A percentile compares a stretch with the other conserved stretches of the same genome.
Conservation (phyloP, 768 basidiomycete genomes). For the Suillus lakei region DNA sequence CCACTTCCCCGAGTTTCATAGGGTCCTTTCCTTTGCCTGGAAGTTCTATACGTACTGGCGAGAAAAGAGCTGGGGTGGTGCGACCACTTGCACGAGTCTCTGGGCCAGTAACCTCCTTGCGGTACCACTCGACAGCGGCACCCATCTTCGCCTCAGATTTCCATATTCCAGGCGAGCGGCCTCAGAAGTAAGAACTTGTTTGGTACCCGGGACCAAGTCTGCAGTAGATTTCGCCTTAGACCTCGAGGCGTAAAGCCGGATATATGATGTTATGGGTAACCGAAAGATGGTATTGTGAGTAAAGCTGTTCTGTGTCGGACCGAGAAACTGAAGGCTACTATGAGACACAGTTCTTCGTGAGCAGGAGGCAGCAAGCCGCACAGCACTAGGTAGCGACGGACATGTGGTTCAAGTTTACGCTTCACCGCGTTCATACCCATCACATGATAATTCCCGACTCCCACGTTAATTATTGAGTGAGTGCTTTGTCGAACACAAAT, state of each 20-base stretch:
- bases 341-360: neutral
- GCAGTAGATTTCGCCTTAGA: slow-evolving; percentile 54
- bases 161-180: slow-evolving; percentile 62
- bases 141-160: slow-evolving; percentile 67
- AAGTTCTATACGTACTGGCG: slow-evolving; percentile 67
- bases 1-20: slow-evolving; percentile 66
- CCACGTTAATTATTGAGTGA: no score
- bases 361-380: neutral
- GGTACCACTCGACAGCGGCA: slow-evolving; percentile 69
- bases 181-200: slow-evolving; percentile 59
- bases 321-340: neutral
- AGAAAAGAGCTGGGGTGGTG: slow-evolving; percentile 72
- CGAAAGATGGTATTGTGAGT: neutral
- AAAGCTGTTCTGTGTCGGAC: neutral
- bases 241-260: slow-evolving; percentile 32
- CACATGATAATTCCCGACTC: no score
- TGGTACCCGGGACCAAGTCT: slow-evolving; percentile 70
- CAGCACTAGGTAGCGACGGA: slow-evolving; percentile 5
- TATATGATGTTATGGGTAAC: neutral
- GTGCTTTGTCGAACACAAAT: no score
- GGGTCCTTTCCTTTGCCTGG: slow-evolving; percentile 41
- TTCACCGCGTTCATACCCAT: no score
- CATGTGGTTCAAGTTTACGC: no score
- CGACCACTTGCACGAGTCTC: slow-evolving; percentile 79
- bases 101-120: slow-evolving; percentile 73